These are phyloP conservation scores for Leonotis leonurus DNA, from an alignment of 257 asterid species.

Conservation along the genomic window DNA sequence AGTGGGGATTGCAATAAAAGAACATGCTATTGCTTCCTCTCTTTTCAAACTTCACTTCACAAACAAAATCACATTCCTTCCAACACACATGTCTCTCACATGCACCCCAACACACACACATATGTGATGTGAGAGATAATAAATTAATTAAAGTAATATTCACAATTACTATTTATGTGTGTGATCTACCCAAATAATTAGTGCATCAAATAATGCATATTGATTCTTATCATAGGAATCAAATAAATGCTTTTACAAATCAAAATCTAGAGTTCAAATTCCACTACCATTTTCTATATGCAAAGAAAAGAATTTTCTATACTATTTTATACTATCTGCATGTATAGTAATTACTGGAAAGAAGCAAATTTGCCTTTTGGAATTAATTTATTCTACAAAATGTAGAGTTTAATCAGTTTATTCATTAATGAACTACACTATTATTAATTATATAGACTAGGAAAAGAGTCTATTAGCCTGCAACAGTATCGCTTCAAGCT, in stretches of 20 bases:
- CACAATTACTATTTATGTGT: no score
- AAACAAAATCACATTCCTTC: not conserved
- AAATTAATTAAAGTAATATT: no score
- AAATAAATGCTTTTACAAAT: no score
- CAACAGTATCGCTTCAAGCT: slow-evolving; percentile 48
- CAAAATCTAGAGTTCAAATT: no score
- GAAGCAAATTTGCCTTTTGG: slow-evolving; percentile 4
- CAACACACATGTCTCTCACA: slow-evolving; percentile 32
- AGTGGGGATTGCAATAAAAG: not conserved
- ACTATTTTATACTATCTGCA: slow-evolving; percentile 24
- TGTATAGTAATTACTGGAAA: slow-evolving; percentile 20
- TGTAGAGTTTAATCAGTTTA: not conserved
- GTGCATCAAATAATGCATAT: no score
- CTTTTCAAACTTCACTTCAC: not conserved
- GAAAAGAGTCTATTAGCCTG: slow-evolving; percentile 38
- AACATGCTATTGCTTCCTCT: slow-evolving; percentile 1
- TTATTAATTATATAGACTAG: not conserved
- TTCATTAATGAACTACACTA: not conserved
- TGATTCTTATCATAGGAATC: no score
- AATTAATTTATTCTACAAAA: slow-evolving; percentile 28
- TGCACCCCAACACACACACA: not conserved
- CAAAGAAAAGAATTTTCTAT: slow-evolving; percentile 24
- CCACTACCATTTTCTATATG: not conserved
- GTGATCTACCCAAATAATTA: no score
- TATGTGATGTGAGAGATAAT: not conserved